Base-by-base conservation (phyloP, 2,329 filamentous ascomycete genomes). In the Alternaria arborescens region DNA sequence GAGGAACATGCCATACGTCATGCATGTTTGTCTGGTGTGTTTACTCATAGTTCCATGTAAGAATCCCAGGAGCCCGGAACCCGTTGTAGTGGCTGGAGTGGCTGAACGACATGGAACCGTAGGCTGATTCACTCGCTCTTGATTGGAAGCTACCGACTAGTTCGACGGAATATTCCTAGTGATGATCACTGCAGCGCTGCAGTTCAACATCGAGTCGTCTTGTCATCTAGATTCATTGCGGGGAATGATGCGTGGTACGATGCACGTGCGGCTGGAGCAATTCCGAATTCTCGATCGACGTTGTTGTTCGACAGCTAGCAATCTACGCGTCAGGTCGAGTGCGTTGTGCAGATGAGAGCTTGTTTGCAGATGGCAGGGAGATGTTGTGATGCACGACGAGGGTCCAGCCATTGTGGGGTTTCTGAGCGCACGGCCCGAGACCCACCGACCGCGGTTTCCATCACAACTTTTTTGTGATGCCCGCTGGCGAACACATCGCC, bases 381-480 rank as follows among this genome's bases (percentile, higher is more conserved):
- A 16, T 26, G 34, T 22, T 36, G 24, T 38, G 22, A 22, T 28
- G 50, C 12, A 38, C 8, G 50, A 52, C 34, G 43, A 48, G 42
- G 30, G 48, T 20, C 20, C 40, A 40, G 52, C 38, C 43, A 46
- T 48, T 52, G 53, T 28, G 41, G 41, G 53, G 40, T 32, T 12
- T 18, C 40, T 22, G 20, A 10, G 34, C 14, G 56, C 51, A 50
- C 64, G 56, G 61, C 56, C 61, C 58, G 54, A 60, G 41, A 47
- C 60, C 58, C 43, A 55, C 50, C 46, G 51, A 38, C 53, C 44
- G 50, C 54, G 47, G 51, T 32, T 55, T 47, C 52, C 56, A 51
- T 65, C 42, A 41, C 63, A 68, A 65, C 63, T 67, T 70, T 65
- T 60, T 52, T 62, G 46, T 40, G 20, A 50, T 59, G 53, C 16